A percentile compares a stretch with the other conserved stretches of the same genome.
These are phyloP conservation scores for Heliocybe sulcata DNA, from an alignment of 1,284 basidiomycete genomes.

Conservation along the genomic window DNA sequence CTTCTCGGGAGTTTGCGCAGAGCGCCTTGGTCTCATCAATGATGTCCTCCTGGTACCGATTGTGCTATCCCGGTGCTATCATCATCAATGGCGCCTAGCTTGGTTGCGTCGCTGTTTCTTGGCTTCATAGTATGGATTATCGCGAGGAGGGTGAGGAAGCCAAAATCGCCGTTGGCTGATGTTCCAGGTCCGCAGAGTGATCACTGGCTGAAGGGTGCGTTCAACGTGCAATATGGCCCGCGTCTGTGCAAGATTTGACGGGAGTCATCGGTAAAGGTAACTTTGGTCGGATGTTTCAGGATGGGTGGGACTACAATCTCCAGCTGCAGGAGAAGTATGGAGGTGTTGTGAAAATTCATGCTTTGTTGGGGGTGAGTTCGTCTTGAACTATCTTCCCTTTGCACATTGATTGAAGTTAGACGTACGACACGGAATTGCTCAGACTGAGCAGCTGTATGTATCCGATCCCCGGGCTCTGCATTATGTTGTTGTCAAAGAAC, in stretches of 20 bases:
- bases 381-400: background rate
- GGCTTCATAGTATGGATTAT: background rate
- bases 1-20: too few species aligned
- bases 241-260: background rate
- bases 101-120: background rate
- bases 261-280: constrained; percentile 9
- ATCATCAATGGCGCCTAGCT: background rate
- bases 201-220: background rate
- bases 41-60: too few species aligned
- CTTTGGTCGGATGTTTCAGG: constrained; percentile 9
- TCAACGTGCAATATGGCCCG: background rate
- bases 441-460: background rate
- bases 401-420: background rate
- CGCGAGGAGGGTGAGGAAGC: background rate
- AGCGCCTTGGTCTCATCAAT: too few species aligned
- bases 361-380: constrained; percentile 10
- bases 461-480: constrained; percentile 1
- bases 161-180: background rate
- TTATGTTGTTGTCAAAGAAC: background rate
- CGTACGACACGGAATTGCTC: too few species aligned
- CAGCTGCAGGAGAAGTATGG: constrained; percentile 10
- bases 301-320: constrained; percentile 12
- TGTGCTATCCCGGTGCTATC: too few species aligned
- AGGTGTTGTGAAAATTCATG: constrained; percentile 9
- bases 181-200: background rate